Conservation (phyloP, 371 early-diverging fungal species). For the Dinochytrium kinnereticum region DNA sequence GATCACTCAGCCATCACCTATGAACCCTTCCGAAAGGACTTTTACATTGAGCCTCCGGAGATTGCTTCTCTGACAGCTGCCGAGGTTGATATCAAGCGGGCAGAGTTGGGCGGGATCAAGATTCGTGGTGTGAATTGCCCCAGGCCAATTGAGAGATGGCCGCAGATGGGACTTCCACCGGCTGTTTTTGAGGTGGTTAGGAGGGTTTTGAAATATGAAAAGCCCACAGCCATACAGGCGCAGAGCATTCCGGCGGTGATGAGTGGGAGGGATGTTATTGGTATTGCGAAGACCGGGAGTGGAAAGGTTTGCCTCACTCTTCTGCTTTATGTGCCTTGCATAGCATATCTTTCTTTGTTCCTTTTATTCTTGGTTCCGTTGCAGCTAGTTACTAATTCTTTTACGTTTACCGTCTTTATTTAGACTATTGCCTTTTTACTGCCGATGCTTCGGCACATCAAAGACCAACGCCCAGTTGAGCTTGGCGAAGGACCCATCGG, state of each 20-base stretch:
- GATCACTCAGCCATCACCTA: constrained; percentile 89
- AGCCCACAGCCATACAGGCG: constrained; percentile 95
- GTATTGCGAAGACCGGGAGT: constrained; percentile 99
- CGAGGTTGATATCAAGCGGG: constrained; percentile 82
- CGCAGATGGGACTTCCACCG: constrained; percentile 86
- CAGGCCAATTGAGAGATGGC: constrained; percentile 94
- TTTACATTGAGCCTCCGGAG: constrained; percentile 96
- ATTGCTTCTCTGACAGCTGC: constrained; percentile 78
- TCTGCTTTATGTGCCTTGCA: not conserved
- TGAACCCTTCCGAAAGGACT: constrained; percentile 91
- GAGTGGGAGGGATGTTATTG: constrained; percentile 97
- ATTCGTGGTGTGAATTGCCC: constrained; percentile 88
- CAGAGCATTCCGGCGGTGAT: constrained; percentile 98
- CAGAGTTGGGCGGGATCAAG: constrained; percentile 92
- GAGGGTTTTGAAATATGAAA: constrained; percentile 78
- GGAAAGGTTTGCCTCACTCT: constrained; percentile 75
- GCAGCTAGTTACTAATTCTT: not conserved
- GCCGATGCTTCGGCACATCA: constrained; percentile 97
- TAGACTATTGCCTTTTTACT: constrained; percentile 96
- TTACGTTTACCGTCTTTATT: not conserved
- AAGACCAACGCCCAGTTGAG: constrained; percentile 88
- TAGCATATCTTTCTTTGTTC: no score
- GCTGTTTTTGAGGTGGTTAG: constrained; percentile 72
- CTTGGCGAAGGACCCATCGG: constrained; percentile 92
- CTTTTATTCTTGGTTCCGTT: no score